phyloP scores from a whole-genome alignment of 2,329 filamentous ascomycete species.

The Colletotrichum zoysiae region DNA sequence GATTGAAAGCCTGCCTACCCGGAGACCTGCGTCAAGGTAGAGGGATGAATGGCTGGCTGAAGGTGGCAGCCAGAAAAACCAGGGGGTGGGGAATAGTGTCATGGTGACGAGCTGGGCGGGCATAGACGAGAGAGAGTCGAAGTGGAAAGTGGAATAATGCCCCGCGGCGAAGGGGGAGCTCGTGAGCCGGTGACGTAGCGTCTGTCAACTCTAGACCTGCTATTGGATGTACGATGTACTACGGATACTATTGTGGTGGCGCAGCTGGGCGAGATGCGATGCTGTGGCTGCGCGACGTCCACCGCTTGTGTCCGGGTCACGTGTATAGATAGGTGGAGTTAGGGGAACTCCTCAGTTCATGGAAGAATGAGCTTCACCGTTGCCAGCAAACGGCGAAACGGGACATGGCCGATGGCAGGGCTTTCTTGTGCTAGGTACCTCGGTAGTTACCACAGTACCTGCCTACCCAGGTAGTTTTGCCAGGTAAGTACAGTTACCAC shows the following conservation, averaged over 20 bases:
- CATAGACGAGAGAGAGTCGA: neutral
- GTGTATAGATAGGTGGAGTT: neutral
- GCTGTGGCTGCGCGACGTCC: neutral
- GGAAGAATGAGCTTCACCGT: neutral
- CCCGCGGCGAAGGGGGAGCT: constrained; percentile 3
- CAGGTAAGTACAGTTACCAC: too few relatives aligned
- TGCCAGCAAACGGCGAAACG: constrained; percentile 11
- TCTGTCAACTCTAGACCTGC: neutral
- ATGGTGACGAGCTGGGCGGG: constrained; percentile 10
- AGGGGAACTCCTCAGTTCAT: too few relatives aligned
- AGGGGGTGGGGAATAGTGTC: neutral
- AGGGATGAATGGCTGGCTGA: neutral
- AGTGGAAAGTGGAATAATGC: constrained; percentile 1
- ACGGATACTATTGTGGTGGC: constrained; percentile 15
- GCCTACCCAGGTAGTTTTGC: too few relatives aligned
- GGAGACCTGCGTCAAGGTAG: neutral
- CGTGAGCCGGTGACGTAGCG: constrained; percentile 26
- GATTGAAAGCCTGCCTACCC: neutral
- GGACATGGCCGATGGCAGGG: constrained; percentile 1
- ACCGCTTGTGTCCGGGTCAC: neutral
- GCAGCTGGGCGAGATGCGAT: constrained; percentile 2
- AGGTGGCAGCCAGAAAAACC: neutral
- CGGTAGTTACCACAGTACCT: too few relatives aligned
- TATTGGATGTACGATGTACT: too few relatives aligned
- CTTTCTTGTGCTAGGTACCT: neutral